Percentiles rank a stretch among this genome's conserved stretches.
phyloP scores from a whole-genome alignment of 2,329 filamentous ascomycete species.

The Neonectria coccinea region DNA sequence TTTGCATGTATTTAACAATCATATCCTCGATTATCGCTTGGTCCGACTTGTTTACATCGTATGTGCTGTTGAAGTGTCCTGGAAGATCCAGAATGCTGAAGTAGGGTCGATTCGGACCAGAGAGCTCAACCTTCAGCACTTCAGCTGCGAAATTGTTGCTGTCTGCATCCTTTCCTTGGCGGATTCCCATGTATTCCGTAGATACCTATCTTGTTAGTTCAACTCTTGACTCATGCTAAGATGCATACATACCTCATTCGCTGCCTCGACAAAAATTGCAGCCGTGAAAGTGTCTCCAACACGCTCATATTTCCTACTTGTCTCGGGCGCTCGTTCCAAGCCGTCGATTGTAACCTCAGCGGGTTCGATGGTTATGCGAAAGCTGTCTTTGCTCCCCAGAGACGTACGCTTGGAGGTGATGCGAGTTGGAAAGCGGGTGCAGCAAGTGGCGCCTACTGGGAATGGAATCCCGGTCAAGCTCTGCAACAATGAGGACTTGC shows the following conservation, averaged over 20 bases:
- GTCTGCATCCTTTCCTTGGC: conserved; percentile 31
- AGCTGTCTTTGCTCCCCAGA: conserved; percentile 43
- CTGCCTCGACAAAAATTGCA: conserved; percentile 46
- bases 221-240: background rate
- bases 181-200: conserved; percentile 48
- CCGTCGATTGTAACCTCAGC: conserved; percentile 41
- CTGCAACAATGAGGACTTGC: conserved; percentile 54
- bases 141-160: conserved; percentile 53
- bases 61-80: conserved; percentile 45
- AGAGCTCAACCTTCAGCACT: conserved; percentile 53
- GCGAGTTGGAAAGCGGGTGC: conserved; percentile 54
- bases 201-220: conserved; percentile 40
- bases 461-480: conserved; percentile 54
- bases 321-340: conserved; percentile 34
- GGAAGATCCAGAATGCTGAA: conserved; percentile 56
- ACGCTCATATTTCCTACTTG: conserved; percentile 39
- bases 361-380: conserved; percentile 48
- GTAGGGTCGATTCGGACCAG: conserved; percentile 50
- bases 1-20: conserved; percentile 52
- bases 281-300: conserved; percentile 42
- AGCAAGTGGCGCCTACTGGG: conserved; percentile 47
- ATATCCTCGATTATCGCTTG: conserved; percentile 47
- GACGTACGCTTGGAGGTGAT: conserved; percentile 52
- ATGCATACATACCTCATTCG: conserved; percentile 46
- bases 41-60: conserved; percentile 46